Base-by-base conservation (phyloP, 1,139 yeast species). In the Geotrichum carabidarum region DNA sequence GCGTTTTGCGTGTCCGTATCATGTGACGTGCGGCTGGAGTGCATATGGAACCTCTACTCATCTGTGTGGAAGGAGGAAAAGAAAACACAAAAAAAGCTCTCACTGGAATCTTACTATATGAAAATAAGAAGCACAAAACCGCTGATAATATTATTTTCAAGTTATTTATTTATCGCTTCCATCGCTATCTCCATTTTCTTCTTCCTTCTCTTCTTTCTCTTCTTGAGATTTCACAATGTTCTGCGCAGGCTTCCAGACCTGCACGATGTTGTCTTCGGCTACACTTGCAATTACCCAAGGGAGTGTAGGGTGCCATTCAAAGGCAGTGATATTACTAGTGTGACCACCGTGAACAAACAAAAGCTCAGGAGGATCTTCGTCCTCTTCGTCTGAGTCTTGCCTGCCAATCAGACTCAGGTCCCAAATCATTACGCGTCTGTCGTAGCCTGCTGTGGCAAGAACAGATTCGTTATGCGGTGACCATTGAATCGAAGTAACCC, bases 291-390 rank as follows among this genome's bases (percentile, higher is more conserved):
- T 63, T 71, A 88, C 77, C 86, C 91, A 84, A 11, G 84, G 83
- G 59, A 85, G 85, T 60, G 82, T 83, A 1, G 83, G 80, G 57
- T 90, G 87, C 99, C 99, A 93, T 48, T 84, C 80, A 48, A 91
- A 74, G 66, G 91, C 98, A 63, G 86, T 84, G 14, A 93, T 87
- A 27, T 94, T 91, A 54, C 86, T 75, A 78, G 93, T 81, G 68
- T 93, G 99, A 0, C 99, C 99, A 11, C 86, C 88, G 68, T 94
- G 99, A 37, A 80, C 77, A 65, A 93, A 91, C 27, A 83, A 57
- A 45, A 83, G 70, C 42, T 73, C 77, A 2, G 73, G 68, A 2
- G 67, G 66, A 2, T 69, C 69, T 44, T 67, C 60, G 57, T 65
- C 70, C 27, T 53, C 66, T 57, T 57, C 73, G 54, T 67, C 72